A percentile compares a stretch with the other conserved stretches of the same genome.
Conservation (phyloP, 257 asterid genomes). For the Leonotis leonurus region DNA sequence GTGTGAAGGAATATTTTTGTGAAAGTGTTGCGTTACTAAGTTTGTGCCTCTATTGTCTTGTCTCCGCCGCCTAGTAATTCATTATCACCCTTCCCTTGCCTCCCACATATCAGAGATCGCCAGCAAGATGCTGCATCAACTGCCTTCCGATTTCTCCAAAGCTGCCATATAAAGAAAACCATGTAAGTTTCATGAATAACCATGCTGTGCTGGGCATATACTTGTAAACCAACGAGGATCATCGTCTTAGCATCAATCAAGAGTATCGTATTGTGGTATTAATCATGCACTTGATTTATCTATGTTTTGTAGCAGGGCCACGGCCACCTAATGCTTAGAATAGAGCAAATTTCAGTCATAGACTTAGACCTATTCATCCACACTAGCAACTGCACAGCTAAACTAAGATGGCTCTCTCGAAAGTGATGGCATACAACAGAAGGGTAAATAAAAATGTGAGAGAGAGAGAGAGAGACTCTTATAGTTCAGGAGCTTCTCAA, state of each 20-base stretch:
- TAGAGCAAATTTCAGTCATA: neutral
- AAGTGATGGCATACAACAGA: no score
- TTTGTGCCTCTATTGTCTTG: no score
- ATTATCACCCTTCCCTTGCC: no score
- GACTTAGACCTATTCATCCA: neutral
- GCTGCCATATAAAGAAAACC: slow-evolving; percentile 38
- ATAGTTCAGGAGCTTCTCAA: slow-evolving; percentile 96
- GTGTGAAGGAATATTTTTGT: no score
- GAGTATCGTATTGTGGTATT: neutral
- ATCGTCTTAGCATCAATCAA: neutral
- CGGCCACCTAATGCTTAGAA: neutral
- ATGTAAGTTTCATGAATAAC: slow-evolving; percentile 16
- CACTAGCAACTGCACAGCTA: no score
- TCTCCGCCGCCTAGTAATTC: no score
- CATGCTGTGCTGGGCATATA: neutral
- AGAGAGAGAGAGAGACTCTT: slow-evolving; percentile 46
- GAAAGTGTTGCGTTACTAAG: no score
- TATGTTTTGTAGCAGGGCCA: neutral
- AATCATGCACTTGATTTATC: neutral
- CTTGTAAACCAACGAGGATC: neutral
- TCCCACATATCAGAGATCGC: neutral
- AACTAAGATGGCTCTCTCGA: no score
- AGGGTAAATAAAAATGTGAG: no score
- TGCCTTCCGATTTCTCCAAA: slow-evolving; percentile 91
- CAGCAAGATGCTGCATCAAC: slow-evolving; percentile 28